phyloP scores from a whole-genome alignment of 805 yeast genomes.

The Pichia deserticola region DNA sequence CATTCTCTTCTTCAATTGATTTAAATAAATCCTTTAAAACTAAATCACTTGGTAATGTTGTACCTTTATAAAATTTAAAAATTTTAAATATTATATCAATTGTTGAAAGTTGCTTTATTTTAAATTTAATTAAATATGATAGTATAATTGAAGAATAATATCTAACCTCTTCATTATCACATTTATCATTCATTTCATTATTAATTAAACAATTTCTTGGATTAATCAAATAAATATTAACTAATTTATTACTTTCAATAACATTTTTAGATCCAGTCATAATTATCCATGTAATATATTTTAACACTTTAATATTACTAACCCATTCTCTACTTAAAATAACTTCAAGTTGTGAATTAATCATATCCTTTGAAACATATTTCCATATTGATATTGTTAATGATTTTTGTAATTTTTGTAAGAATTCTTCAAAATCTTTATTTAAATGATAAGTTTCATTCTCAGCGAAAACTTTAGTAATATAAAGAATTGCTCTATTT shows the following conservation, averaged over 20 bases:
- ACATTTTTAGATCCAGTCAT: conserved; percentile 29
- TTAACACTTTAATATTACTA: conserved; percentile 32
- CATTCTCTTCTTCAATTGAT: conserved; percentile 45
- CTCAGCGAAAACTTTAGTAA: conserved; percentile 61
- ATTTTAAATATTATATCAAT: conserved; percentile 41
- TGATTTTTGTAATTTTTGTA: conserved; percentile 28
- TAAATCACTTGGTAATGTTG: conserved; percentile 52
- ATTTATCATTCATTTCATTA: conserved; percentile 1
- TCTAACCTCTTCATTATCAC: conserved; percentile 18
- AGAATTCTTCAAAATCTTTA: conserved; percentile 26
- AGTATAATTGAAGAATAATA: conserved; percentile 41
- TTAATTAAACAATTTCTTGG: conserved; percentile 30
- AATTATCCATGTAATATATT: conserved; percentile 36
- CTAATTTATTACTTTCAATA: conserved; percentile 40
- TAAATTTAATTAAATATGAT: conserved; percentile 40
- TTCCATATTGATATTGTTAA: conserved; percentile 30
- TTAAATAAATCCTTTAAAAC: conserved; percentile 50
- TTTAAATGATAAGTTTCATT: conserved; percentile 10
- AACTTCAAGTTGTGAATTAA: conserved; percentile 63
- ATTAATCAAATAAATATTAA: conserved; percentile 60
- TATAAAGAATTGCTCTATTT: conserved; percentile 47
- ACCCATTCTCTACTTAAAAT: conserved; percentile 45
- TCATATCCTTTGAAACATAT: conserved; percentile 35
- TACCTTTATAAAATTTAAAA: conserved; percentile 54
- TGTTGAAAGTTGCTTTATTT: conserved; percentile 40